phyloP scores from a whole-genome alignment of 2,329 filamentous ascomycete genomes.

The Aspergillus versicolor region DNA sequence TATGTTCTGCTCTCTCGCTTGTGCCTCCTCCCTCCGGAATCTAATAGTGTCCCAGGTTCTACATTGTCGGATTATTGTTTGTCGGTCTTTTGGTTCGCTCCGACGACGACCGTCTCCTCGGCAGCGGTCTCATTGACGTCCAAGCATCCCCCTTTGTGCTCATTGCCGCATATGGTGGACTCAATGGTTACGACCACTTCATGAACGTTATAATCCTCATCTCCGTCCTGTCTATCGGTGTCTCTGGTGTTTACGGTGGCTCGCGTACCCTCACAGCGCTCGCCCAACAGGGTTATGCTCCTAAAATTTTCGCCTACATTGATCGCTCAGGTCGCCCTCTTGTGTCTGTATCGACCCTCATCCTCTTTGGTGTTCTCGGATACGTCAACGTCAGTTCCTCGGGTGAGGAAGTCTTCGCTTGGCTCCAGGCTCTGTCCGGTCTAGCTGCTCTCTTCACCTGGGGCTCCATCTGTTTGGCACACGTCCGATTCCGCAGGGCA shows the following conservation, averaged over 20 bases:
- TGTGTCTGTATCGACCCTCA: slow-evolving; percentile 41
- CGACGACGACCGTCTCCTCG: slow-evolving; percentile 41
- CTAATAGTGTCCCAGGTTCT: slow-evolving; percentile 35
- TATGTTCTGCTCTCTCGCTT: not conserved
- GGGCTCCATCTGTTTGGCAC: slow-evolving; percentile 64
- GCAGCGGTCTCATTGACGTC: slow-evolving; percentile 39
- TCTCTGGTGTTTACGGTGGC: slow-evolving; percentile 58
- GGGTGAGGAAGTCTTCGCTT: slow-evolving; percentile 58
- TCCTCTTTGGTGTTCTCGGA: slow-evolving; percentile 41
- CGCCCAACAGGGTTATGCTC: slow-evolving; percentile 46
- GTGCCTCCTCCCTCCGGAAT: not conserved
- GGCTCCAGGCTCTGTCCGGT: slow-evolving; percentile 64
- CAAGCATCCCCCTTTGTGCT: slow-evolving; percentile 66
- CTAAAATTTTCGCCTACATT: slow-evolving; percentile 45
- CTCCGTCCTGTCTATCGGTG: slow-evolving; percentile 60
- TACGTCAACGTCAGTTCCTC: slow-evolving; percentile 43
- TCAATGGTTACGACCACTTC: slow-evolving; percentile 60
- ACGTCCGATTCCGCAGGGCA: slow-evolving; percentile 66
- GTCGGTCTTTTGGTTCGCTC: slow-evolving; percentile 48
- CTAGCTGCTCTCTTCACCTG: slow-evolving; percentile 65
- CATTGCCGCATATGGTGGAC: slow-evolving; percentile 60
- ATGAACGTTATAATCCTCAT: slow-evolving; percentile 68
- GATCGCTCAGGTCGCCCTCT: slow-evolving; percentile 48
- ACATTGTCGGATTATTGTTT: slow-evolving; percentile 47
- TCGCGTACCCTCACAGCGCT: slow-evolving; percentile 59